Evolutionary conservation across 148 eudicot genomes (phyloP).

Genomic region (Fagopyrum tataricum): DNA sequence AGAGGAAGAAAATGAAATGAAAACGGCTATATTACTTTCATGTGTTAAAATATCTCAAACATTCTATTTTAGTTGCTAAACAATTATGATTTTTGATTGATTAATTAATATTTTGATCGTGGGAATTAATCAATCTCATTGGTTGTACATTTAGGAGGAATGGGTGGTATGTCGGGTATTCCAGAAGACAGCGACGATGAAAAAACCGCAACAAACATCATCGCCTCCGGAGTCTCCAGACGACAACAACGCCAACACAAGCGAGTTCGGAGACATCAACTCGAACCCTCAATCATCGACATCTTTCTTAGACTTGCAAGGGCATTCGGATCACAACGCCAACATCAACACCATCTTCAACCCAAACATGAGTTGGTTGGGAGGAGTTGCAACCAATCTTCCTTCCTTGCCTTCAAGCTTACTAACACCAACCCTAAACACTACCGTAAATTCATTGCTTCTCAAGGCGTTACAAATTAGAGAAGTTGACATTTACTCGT

Average conservation of each 20-base stretch:
- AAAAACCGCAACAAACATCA: conserved; percentile 45
- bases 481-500: conserved; percentile 30
- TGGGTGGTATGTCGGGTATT: conserved; percentile 92
- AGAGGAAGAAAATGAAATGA: too few species aligned
- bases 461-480: conserved; percentile 61
- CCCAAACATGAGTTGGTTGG: conserved; percentile 36
- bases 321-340: conserved; percentile 11
- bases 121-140: too few species aligned
- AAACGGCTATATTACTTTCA: too few species aligned
- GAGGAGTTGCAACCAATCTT: conserved; percentile 16
- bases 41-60: too few species aligned
- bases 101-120: too few species aligned
- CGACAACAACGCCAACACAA: conserved; percentile 36
- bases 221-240: conserved; percentile 50
- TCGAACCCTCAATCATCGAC: conserved; percentile 23
- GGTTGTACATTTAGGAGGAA: conserved; percentile 48
- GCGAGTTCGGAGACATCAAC: conserved; percentile 56
- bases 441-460: conserved; percentile 57
- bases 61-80: too few species aligned
- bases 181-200: conserved; percentile 54
- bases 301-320: conserved; percentile 15
- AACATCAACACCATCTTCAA: background rate
- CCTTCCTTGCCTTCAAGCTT: conserved; percentile 41
- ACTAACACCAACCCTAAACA: conserved; percentile 36
- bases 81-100: too few species aligned